Percentiles rank a stretch among this genome's conserved stretches.
phyloP scores from a whole-genome alignment of 345 rosid genomes.

The Triadica sebifera region DNA sequence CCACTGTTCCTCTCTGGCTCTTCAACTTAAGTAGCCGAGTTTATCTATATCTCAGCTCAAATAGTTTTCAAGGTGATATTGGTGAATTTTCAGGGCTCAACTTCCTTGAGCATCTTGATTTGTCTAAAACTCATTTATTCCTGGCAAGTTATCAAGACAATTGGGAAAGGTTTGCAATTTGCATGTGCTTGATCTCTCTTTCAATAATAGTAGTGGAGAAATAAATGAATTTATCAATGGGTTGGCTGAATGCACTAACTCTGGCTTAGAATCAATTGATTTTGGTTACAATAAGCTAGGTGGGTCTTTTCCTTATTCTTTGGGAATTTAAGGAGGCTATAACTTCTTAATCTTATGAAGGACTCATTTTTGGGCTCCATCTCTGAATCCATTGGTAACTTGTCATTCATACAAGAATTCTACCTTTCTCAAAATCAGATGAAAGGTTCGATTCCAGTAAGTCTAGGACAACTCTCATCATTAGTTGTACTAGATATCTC shows the following conservation, averaged over 20 bases:
- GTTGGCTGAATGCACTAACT: conserved; percentile 18
- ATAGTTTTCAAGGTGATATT: conserved; percentile 19
- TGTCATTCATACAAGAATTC: background rate
- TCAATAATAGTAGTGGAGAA: conserved; percentile 14
- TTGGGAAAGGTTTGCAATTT: conserved; percentile 21
- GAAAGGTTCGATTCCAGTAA: conserved; percentile 24
- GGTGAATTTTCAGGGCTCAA: conserved; percentile 6
- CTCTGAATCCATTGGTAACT: background rate
- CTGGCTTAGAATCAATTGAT: conserved; percentile 20
- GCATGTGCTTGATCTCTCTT: conserved; percentile 15
- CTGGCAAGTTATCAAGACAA: background rate
- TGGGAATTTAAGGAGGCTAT: conserved; percentile 19
- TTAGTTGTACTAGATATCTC: conserved; percentile 13
- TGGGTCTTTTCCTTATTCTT: conserved; percentile 18
- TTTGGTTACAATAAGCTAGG: conserved; percentile 19
- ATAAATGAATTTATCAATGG: conserved; percentile 5
- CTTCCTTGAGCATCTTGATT: conserved; percentile 9
- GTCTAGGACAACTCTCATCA: conserved; percentile 20
- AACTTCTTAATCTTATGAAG: background rate
- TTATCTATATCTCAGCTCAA: conserved; percentile 18
- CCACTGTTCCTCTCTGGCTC: conserved; percentile 25
- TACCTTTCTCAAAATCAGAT: conserved; percentile 10
- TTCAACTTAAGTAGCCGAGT: conserved; percentile 18
- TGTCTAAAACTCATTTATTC: conserved; percentile 9
- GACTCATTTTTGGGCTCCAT: conserved; percentile 1